phyloP scores from a whole-genome alignment of 805 yeast genomes.

The Metahyphopichia silvanorum region DNA sequence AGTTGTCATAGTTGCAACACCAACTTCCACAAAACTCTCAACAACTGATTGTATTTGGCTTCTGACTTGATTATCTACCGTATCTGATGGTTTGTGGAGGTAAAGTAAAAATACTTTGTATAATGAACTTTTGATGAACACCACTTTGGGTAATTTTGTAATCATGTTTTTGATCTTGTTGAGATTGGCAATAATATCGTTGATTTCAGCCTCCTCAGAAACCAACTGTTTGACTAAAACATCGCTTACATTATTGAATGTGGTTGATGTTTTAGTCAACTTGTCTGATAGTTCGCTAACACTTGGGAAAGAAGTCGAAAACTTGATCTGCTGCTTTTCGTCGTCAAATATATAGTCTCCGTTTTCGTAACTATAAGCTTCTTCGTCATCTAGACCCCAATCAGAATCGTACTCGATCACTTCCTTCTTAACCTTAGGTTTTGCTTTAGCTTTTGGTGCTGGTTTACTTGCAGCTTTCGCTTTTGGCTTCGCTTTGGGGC shows the following conservation, averaged over 20 bases:
- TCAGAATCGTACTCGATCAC: slow-evolving; percentile 28
- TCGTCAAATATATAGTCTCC: slow-evolving; percentile 37
- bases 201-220: slow-evolving; percentile 9
- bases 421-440: slow-evolving; percentile 1
- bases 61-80: too few relatives aligned
- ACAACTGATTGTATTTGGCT: too few relatives aligned
- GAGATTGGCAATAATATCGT: too few relatives aligned
- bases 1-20: too few relatives aligned
- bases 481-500: slow-evolving; percentile 1
- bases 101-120: slow-evolving; percentile 28
- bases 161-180: slow-evolving; percentile 12
- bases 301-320: slow-evolving; percentile 20
- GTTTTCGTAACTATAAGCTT: slow-evolving; percentile 15
- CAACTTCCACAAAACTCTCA: too few relatives aligned
- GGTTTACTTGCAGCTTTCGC: background rate
- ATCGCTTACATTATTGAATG: slow-evolving; percentile 6
- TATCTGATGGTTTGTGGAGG: slow-evolving; percentile 28
- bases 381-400: slow-evolving; percentile 44
- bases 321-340: slow-evolving; percentile 24
- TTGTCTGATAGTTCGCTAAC: slow-evolving; percentile 17
- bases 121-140: slow-evolving; percentile 27
- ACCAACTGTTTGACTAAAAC: background rate
- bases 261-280: slow-evolving; percentile 9
- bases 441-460: slow-evolving; percentile 1
- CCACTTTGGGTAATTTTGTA: slow-evolving; percentile 23